A percentile compares a stretch with the other conserved stretches of the same genome.
phyloP scores from a whole-genome alignment of 2,329 filamentous ascomycete species.

The Fusarium haematococcum region DNA sequence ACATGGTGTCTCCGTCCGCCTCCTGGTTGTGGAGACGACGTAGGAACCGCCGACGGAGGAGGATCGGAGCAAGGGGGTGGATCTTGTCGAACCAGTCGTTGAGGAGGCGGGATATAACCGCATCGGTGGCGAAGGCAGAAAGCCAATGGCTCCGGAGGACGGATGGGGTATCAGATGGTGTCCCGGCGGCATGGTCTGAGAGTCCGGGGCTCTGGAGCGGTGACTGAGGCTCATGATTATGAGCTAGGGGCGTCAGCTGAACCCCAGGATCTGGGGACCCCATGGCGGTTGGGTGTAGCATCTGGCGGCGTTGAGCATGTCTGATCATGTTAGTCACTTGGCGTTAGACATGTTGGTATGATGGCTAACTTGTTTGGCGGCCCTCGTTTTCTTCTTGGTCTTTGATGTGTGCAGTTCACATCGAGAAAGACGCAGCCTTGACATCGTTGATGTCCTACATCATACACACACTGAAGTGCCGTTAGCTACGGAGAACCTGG shows the following conservation, averaged over 20 bases:
- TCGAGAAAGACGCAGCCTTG: slow-evolving; percentile 34
- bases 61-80: slow-evolving; percentile 50
- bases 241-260: background rate
- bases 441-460: slow-evolving; percentile 11
- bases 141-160: slow-evolving; percentile 23
- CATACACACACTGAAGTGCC: slow-evolving; percentile 31
- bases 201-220: slow-evolving; percentile 14
- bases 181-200: background rate
- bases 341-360: background rate
- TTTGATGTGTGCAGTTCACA: slow-evolving; percentile 34
- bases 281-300: background rate
- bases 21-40: slow-evolving; percentile 42
- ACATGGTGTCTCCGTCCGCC: slow-evolving; percentile 42
- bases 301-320: slow-evolving; percentile 6
- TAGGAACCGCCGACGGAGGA: slow-evolving; percentile 48
- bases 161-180: background rate
- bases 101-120: slow-evolving; percentile 37
- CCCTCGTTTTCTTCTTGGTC: slow-evolving; percentile 37
- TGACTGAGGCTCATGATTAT: slow-evolving; percentile 3
- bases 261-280: background rate
- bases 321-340: background rate
- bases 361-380: slow-evolving; percentile 34
- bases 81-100: slow-evolving; percentile 52
- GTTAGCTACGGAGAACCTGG: background rate
- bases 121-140: slow-evolving; percentile 28